Evolutionary conservation across 2,329 filamentous ascomycete genomes (phyloP).

Genomic region (Clathrospora elynae): DNA sequence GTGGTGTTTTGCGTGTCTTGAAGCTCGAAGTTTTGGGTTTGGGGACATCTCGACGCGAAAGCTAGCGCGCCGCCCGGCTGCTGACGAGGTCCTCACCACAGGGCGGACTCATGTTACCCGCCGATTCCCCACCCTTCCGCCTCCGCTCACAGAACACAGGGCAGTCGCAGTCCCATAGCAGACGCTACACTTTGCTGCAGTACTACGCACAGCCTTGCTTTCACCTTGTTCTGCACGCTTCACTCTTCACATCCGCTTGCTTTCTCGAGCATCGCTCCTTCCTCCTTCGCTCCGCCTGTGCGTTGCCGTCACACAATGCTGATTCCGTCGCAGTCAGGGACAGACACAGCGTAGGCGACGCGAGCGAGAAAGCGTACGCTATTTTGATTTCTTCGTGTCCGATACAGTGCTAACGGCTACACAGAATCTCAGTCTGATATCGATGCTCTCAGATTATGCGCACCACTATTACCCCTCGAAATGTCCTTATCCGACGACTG

Average conservation of each 20-base stretch:
- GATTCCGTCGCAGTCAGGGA: slow-evolving; percentile 7
- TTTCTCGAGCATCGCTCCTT: slow-evolving; percentile 8
- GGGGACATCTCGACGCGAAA: slow-evolving; percentile 16
- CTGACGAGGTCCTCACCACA: neutral
- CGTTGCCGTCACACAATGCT: slow-evolving; percentile 13
- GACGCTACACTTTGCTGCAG: neutral
- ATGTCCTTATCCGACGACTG: neutral
- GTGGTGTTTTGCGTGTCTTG: slow-evolving; percentile 19
- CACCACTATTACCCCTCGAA: slow-evolving; percentile 4
- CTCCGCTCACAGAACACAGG: slow-evolving; percentile 17
- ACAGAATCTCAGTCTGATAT: neutral
- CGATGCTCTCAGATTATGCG: slow-evolving; percentile 2
- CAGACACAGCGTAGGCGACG: slow-evolving; percentile 4
- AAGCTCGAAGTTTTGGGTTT: slow-evolving; percentile 23
- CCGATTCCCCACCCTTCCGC: slow-evolving; percentile 18
- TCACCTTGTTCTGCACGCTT: neutral
- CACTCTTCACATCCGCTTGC: neutral
- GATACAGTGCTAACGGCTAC: slow-evolving; percentile 7
- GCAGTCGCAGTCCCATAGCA: slow-evolving; percentile 2
- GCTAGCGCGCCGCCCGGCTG: slow-evolving; percentile 18
- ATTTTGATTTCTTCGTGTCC: neutral
- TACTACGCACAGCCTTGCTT: neutral
- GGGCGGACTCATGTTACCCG: slow-evolving; percentile 12
- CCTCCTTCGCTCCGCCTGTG: slow-evolving; percentile 4
- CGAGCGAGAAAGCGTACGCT: slow-evolving; percentile 7